phyloP scores from a whole-genome alignment of 2,329 filamentous ascomycete genomes.

The Xylariaceae sp. region DNA sequence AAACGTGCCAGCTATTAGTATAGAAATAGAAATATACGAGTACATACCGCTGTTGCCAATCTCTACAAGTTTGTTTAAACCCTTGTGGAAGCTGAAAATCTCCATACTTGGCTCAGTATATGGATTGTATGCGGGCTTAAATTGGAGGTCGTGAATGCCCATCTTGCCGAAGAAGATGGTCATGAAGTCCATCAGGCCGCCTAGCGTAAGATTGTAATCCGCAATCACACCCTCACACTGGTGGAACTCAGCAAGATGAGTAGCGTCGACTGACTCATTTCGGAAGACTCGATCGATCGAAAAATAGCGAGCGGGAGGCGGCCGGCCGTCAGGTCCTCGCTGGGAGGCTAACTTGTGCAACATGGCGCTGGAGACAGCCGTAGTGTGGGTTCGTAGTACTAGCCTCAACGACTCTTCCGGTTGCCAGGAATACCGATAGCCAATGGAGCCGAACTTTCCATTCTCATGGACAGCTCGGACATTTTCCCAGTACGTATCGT shows the following conservation, averaged over 20 bases:
- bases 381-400: constrained; percentile 15
- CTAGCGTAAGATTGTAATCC: constrained; percentile 87
- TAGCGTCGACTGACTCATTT: constrained; percentile 83
- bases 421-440: constrained; percentile 68
- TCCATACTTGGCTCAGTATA: constrained; percentile 97
- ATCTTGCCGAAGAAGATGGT: constrained; percentile 95
- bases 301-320: constrained; percentile 82
- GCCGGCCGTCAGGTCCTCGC: constrained; percentile 59
- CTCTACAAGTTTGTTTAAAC: constrained; percentile 86
- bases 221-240: constrained; percentile 98
- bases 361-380: constrained; percentile 4
- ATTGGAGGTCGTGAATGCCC: constrained; percentile 72
- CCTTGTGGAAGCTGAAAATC: constrained; percentile 62
- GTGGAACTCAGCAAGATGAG: constrained; percentile 93
- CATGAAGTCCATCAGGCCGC: constrained; percentile 86
- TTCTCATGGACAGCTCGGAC: constrained; percentile 74
- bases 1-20: not conserved
- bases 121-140: constrained; percentile 92
- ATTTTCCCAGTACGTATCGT: constrained; percentile 83
- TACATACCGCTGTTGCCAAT: constrained; percentile 76
- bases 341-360: constrained; percentile 45
- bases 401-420: constrained; percentile 72
- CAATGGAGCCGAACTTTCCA: constrained; percentile 90
- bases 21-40: not conserved
- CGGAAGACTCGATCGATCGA: constrained; percentile 96